Evolutionary conservation across 2,329 filamentous ascomycete genomes (phyloP), one percentile per base, ranked within the genome.

Genomic region (Xylaria sp.): DNA sequence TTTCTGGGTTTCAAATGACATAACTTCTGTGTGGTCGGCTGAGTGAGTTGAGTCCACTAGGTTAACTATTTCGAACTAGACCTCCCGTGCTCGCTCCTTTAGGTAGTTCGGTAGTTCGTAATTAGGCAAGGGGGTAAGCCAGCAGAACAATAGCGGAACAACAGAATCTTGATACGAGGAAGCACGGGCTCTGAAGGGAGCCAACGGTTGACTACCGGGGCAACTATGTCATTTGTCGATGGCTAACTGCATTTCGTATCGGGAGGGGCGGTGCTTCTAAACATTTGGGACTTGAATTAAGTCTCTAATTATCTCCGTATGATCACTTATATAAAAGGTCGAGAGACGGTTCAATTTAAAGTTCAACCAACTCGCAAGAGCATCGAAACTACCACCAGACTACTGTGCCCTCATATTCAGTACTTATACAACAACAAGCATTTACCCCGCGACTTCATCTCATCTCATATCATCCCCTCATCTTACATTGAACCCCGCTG

Each of bases 171-270:
- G 29, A 65, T 59, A 65, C 62, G 62, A 65, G 54, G 25, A 60
- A 59, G 62, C 62, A 60, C 54, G 54, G 62, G 25, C 62, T 60
- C 35, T 59, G 47, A 59, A 16, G n/a, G 37, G 55, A 60, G 23
- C 47, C 21, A 44, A 18, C 54, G 35, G 58, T 18, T 44, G 23
- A 25, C 29, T 16, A 47, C 25, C n/a, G 35, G 47, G 29, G 21
- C 40, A 18, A 5, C n/a, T 21, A 59, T 42, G 44, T 27, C 40
- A 21, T 47, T 59, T 44, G 25, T 35, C 8, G 5, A 59, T 59
- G 57, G 18, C 25, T 13, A 44, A 64, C 47, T 59, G 62, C 29
- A 51, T 40, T 25, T 65, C 62, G 62, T 65, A 53, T 65, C 27
- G 23, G 23, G 53, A 21, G 8, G n/a, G 29, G 44, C 16, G 27